Evolutionary conservation across 768 basidiomycete genomes (phyloP).

Genomic region (Phylloporus arenicola): DNA sequence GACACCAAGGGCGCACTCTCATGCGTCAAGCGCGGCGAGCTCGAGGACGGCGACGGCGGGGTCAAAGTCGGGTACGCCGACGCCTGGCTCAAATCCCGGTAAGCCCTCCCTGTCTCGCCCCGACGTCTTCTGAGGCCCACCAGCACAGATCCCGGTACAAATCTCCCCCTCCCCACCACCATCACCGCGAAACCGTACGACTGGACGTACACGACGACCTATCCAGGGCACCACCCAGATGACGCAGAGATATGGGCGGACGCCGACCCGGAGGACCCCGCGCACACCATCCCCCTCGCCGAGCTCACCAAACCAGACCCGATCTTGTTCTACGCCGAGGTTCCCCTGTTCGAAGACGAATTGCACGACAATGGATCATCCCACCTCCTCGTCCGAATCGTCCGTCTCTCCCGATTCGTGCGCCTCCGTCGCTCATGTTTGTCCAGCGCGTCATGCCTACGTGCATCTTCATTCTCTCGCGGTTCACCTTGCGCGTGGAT

Average conservation of each 20-base stretch:
- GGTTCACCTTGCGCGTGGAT: constrained; percentile 94
- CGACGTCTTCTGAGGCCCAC: constrained; percentile 20
- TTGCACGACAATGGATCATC: constrained; percentile 96
- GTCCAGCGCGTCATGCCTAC: constrained; percentile 92
- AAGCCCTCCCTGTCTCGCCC: not conserved
- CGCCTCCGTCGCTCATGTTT: not conserved
- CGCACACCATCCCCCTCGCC: constrained; percentile 72
- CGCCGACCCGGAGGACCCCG: constrained; percentile 50
- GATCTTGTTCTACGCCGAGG: constrained; percentile 96
- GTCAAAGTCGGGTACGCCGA: constrained; percentile 95
- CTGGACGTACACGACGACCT: constrained; percentile 95
- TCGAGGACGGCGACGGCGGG: constrained; percentile 77
- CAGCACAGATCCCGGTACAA: constrained; percentile 65
- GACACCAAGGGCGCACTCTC: constrained; percentile 61
- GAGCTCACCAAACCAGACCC: constrained; percentile 88
- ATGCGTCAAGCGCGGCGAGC: constrained; percentile 69
- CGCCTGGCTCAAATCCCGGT: constrained; percentile 90
- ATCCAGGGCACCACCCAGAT: constrained; percentile 52
- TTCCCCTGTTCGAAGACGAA: constrained; percentile 94
- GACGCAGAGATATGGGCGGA: constrained; percentile 40
- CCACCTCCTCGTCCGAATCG: constrained; percentile 77
- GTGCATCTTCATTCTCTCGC: constrained; percentile 83
- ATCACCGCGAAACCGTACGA: constrained; percentile 84
- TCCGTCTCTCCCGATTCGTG: constrained; percentile 37
- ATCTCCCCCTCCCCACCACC: constrained; percentile 62